Base-by-base conservation (phyloP, 139 green algal species). In the Trebouxia sp. region DNA sequence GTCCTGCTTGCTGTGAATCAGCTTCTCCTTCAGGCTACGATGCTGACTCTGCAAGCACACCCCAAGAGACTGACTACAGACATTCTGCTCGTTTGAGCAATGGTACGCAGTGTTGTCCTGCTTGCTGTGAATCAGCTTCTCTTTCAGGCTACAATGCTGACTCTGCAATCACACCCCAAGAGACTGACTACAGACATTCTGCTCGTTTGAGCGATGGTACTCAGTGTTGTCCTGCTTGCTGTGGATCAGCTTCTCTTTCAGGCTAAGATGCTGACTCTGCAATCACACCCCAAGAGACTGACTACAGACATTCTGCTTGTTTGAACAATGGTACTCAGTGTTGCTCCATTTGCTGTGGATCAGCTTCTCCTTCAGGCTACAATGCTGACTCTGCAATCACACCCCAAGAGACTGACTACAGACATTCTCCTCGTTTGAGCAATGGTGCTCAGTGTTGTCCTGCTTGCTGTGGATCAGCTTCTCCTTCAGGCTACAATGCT, bases 321-420 rank as follows among this genome's bases (percentile, higher is more conserved):
- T n/a, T n/a, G n/a, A n/a, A n/a, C n/a, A n/a, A n/a, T n/a, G n/a
- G n/a, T n/a, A n/a, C n/a, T n/a, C n/a, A n/a, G n/a, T n/a, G n/a
- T 43, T 72, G 1, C 43, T 35, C 32, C 43, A 22, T 8, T 72
- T 72, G 62, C 62, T 72, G 62, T 76, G 7, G 3, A 72, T 74
- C 65, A 85, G 82, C 76, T 83, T 79, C 82, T 83, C 51, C 65
- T 80, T 72, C 47, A 56, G 30, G 26, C 32, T 79, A 35, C 75
- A 65, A 41, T 58, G 65, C 65, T 80, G 65, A 14, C 28, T 65
- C 76, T 80, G 76, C 82, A 83, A 37, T 65, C 65, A n/a, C 24
- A 45, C 53, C 15, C 10, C 51, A 65, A 35, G 22, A 20, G 12
- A 35, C 7, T 65, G 51, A 65, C n/a, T n/a, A n/a, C n/a, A n/a